These are phyloP conservation scores for Boletellus emodensis DNA, from an alignment of 768 basidiomycete species.

Conservation along the genomic window DNA sequence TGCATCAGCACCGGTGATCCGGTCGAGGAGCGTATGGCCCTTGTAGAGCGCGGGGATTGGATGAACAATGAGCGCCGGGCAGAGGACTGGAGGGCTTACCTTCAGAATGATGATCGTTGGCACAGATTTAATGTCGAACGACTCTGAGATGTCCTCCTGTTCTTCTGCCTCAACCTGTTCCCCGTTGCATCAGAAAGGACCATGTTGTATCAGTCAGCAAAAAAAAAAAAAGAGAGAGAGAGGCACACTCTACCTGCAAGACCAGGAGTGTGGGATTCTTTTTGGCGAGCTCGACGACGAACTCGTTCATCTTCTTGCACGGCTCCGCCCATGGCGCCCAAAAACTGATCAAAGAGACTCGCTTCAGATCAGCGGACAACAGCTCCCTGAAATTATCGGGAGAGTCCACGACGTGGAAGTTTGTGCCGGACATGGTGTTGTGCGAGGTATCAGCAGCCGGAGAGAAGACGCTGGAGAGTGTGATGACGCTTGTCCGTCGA, in stretches of 20 bases:
- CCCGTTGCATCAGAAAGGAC: not conserved
- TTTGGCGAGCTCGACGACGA: conserved; percentile 67
- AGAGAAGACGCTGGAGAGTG: not conserved
- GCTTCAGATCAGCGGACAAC: conserved; percentile 70
- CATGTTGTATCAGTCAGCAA: not conserved
- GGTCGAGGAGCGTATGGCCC: conserved; percentile 85
- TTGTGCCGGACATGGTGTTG: conserved; percentile 28
- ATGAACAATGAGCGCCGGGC: not conserved
- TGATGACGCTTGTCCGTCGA: too few relatives aligned
- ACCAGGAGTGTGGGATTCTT: conserved; percentile 69
- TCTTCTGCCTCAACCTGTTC: conserved; percentile 77
- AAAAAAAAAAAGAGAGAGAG: not conserved
- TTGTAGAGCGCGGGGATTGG: conserved; percentile 28
- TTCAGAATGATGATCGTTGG: conserved; percentile 80
- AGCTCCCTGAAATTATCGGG: conserved; percentile 69
- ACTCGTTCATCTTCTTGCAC: conserved; percentile 84
- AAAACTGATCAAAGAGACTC: conserved; percentile 88
- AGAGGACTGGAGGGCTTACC: conserved; percentile 39
- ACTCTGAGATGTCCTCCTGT: conserved; percentile 81
- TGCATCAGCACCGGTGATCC: conserved; percentile 80
- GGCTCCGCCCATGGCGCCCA: conserved; percentile 94
- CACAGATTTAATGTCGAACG: conserved; percentile 88
- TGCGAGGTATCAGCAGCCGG: not conserved
- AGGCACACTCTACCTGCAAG: conserved; percentile 68
- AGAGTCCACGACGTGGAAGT: conserved; percentile 51